phyloP scores from a whole-genome alignment of 2,329 filamentous ascomycete genomes.

The Exophiala alcalophila region DNA sequence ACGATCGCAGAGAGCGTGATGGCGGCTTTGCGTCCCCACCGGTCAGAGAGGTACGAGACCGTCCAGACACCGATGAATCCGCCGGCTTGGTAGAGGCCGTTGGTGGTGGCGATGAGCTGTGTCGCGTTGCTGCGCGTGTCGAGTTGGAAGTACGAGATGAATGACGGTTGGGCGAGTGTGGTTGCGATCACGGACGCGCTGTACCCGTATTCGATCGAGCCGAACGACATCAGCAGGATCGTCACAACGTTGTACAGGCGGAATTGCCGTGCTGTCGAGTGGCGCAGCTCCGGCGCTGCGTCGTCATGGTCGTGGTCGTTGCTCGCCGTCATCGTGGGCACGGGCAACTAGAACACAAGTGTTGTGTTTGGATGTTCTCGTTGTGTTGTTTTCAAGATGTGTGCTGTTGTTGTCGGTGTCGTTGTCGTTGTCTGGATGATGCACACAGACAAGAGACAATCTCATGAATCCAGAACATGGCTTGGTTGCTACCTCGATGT shows the following conservation, averaged over 20 bases:
- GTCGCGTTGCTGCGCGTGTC: constrained; percentile 39
- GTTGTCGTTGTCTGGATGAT: too few species aligned
- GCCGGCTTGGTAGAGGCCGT: constrained; percentile 45
- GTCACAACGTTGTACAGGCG: constrained; percentile 19
- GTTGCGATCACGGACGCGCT: constrained; percentile 25
- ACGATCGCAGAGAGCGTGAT: constrained; percentile 37
- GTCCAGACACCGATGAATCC: constrained; percentile 34
- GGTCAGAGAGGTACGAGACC: constrained; percentile 13
- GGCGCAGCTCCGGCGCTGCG: too few species aligned
- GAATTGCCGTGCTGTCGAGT: constrained; percentile 18
- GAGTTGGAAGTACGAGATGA: constrained; percentile 44
- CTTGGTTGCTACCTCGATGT: too few species aligned
- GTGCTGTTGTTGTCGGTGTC: too few species aligned
- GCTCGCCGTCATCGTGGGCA: too few species aligned
- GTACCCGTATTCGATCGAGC: constrained; percentile 23
- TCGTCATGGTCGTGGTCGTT: too few species aligned
- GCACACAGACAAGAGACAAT: too few species aligned
- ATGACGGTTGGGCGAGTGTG: constrained; percentile 40
- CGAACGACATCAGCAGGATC: constrained; percentile 16
- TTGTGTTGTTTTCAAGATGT: too few species aligned
- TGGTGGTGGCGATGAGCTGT: constrained; percentile 40
- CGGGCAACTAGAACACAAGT: too few species aligned
- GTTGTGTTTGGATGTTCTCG: too few species aligned
- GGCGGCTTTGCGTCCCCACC: constrained; percentile 38
- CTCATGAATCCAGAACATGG: too few species aligned